Percentiles rank a stretch among this genome's conserved stretches.
Conservation (phyloP, 2,329 filamentous ascomycete genomes). For the Helotiales sp. region DNA sequence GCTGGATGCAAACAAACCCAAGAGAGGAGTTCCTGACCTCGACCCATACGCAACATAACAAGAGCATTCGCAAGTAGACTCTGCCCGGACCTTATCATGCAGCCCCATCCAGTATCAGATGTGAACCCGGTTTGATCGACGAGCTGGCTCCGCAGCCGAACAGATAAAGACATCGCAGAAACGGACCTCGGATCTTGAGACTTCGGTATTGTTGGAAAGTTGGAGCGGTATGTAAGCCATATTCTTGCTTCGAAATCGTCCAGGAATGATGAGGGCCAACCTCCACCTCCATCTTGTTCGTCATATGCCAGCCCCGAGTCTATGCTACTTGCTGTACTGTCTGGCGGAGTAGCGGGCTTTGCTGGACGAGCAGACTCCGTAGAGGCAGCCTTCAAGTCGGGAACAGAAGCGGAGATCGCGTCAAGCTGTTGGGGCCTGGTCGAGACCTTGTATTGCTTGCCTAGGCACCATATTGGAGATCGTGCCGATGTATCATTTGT, state of each 20-base stretch:
- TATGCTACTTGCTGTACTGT: constrained; percentile 41
- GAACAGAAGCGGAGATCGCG: constrained; percentile 22
- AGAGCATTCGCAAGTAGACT: constrained; percentile 89
- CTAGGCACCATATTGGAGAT: constrained; percentile 84
- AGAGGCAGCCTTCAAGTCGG: constrained; percentile 20
- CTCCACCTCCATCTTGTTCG: constrained; percentile 44
- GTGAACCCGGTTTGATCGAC: constrained; percentile 82
- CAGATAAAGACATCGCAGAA: constrained; percentile 77
- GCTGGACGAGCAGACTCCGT: constrained; percentile 14
- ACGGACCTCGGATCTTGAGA: constrained; percentile 74
- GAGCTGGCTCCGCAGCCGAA: constrained; percentile 81
- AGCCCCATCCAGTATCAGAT: constrained; percentile 95
- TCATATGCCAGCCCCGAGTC: constrained; percentile 38
- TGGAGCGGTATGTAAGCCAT: constrained; percentile 96
- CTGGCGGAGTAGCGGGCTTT: constrained; percentile 40
- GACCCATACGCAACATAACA: constrained; percentile 72
- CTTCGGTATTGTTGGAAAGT: constrained; percentile 81
- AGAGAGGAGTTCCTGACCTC: constrained; percentile 59
- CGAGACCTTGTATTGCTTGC: constrained; percentile 55
- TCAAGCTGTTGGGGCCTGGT: constrained; percentile 20
- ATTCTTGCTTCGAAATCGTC: constrained; percentile 91
- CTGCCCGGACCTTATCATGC: constrained; percentile 97
- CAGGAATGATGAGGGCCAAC: constrained; percentile 86
- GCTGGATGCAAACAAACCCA: not conserved
- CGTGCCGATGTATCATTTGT: constrained; percentile 73